These are phyloP conservation scores for Tirmania nivea DNA, from an alignment of 495 filamentous ascomycete species.

Conservation along the genomic window DNA sequence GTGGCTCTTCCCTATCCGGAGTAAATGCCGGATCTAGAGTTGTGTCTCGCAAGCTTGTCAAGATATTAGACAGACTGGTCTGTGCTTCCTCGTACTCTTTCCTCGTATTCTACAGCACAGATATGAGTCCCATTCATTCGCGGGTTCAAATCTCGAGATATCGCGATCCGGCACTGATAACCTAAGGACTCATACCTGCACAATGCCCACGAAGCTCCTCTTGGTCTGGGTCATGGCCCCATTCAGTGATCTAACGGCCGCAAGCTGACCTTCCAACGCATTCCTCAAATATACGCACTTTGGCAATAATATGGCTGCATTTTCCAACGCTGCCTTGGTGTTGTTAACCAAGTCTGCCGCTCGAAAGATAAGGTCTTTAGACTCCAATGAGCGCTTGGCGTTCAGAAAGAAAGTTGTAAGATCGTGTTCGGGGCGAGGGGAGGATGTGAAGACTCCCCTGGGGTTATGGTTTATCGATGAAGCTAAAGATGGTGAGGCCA, in stretches of 20 bases:
- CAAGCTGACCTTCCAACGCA: conserved; percentile 50
- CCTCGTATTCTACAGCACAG: conserved; percentile 29
- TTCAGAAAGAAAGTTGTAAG: conserved; percentile 35
- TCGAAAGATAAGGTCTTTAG: conserved; percentile 60
- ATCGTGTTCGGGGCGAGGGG: conserved; percentile 1
- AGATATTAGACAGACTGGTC: conserved; percentile 43
- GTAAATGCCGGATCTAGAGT: conserved; percentile 54
- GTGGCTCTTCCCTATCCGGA: conserved; percentile 40
- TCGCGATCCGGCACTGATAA: too few species aligned
- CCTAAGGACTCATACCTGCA: conserved; percentile 27
- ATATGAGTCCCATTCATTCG: too few species aligned
- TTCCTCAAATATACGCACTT: conserved; percentile 54
- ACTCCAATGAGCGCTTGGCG: conserved; percentile 78
- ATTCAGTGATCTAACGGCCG: conserved; percentile 44
- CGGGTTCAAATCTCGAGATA: too few species aligned
- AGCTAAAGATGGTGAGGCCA: background rate
- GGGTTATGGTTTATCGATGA: background rate
- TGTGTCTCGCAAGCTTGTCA: conserved; percentile 46
- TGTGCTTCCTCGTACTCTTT: conserved; percentile 54
- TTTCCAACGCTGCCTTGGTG: conserved; percentile 54
- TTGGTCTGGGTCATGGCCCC: conserved; percentile 25
- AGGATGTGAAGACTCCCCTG: background rate
- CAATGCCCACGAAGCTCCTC: conserved; percentile 24
- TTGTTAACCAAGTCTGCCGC: conserved; percentile 69
- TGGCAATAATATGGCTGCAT: conserved; percentile 54